Evolutionary conservation across 495 filamentous ascomycete genomes (phyloP).

Genomic region (Penicillium coffeae): DNA sequence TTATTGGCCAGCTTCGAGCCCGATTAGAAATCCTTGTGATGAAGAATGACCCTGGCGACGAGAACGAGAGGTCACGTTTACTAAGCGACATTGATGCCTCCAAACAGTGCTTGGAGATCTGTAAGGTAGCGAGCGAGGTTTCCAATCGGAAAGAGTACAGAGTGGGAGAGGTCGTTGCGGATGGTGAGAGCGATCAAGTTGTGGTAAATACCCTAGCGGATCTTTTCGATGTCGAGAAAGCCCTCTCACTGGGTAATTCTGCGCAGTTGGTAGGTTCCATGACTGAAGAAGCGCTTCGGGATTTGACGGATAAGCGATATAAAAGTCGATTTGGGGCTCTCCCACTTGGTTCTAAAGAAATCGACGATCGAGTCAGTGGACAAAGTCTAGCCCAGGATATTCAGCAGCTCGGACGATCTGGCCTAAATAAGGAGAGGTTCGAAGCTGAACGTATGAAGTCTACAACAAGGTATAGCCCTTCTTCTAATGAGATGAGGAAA

Average conservation of each 20-base stretch:
- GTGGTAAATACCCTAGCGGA: slow-evolving; percentile 33
- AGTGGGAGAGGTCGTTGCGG: slow-evolving; percentile 29
- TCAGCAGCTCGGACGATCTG: neutral
- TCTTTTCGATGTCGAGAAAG: slow-evolving; percentile 32
- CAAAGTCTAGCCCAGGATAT: neutral
- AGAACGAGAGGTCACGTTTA: slow-evolving; percentile 21
- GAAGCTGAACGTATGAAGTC: neutral
- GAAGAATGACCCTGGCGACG: slow-evolving; percentile 12
- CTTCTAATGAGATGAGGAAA: slow-evolving; percentile 4
- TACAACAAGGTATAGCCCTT: neutral
- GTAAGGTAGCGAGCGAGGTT: slow-evolving; percentile 27
- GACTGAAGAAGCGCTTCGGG: slow-evolving; percentile 18
- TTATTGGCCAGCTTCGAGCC: slow-evolving; percentile 22
- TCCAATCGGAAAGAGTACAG: slow-evolving; percentile 27
- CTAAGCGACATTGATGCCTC: slow-evolving; percentile 26
- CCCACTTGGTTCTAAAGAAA: neutral
- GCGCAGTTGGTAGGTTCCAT: slow-evolving; percentile 31
- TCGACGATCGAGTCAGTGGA: neutral
- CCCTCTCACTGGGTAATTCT: slow-evolving; percentile 20
- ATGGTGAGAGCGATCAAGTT: slow-evolving; percentile 31
- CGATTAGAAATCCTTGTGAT: slow-evolving; percentile 20
- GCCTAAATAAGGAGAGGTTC: neutral
- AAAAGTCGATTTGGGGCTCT: slow-evolving; percentile 27
- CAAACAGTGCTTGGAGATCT: slow-evolving; percentile 32
- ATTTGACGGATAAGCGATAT: slow-evolving; percentile 27